Evolutionary conservation across 148 eudicot species (phyloP).

Genomic region (Rhododendron williamsianum): DNA sequence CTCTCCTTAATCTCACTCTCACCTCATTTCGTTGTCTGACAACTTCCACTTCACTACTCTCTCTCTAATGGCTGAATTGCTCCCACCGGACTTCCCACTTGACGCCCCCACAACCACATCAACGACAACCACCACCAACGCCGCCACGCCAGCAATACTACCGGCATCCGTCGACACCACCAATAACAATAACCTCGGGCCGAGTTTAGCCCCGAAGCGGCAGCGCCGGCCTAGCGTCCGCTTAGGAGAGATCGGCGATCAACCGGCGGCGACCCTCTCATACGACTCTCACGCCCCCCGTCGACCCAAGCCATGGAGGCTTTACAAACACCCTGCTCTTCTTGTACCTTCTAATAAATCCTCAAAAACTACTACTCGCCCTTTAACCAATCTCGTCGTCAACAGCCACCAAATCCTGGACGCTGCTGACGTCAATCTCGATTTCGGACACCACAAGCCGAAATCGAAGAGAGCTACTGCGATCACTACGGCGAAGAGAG

Average conservation of each 20-base stretch:
- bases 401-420: constrained; percentile 18
- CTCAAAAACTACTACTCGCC: constrained; percentile 30
- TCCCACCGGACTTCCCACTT: constrained; percentile 2
- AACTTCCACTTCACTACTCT: background rate
- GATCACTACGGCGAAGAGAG: constrained; percentile 12
- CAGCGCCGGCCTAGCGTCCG: constrained; percentile 50
- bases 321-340: constrained; percentile 19
- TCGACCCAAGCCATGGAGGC: constrained; percentile 26
- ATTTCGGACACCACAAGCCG: constrained; percentile 1
- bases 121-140: background rate
- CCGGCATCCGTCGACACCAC: constrained; percentile 12
- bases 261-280: constrained; percentile 13
- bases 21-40: background rate
- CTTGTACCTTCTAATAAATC: constrained; percentile 10
- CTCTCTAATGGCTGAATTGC: constrained; percentile 8
- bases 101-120: background rate
- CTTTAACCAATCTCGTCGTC: constrained; percentile 35
- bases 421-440: constrained; percentile 11
- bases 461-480: constrained; percentile 15
- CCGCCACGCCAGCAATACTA: constrained; percentile 12
- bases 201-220: constrained; percentile 24
- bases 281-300: constrained; percentile 3
- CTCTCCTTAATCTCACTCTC: background rate
- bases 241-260: constrained; percentile 43
- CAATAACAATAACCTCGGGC: background rate